These are phyloP conservation scores for Terfezia claveryi DNA, from an alignment of 495 filamentous ascomycete species.

Conservation along the genomic window DNA sequence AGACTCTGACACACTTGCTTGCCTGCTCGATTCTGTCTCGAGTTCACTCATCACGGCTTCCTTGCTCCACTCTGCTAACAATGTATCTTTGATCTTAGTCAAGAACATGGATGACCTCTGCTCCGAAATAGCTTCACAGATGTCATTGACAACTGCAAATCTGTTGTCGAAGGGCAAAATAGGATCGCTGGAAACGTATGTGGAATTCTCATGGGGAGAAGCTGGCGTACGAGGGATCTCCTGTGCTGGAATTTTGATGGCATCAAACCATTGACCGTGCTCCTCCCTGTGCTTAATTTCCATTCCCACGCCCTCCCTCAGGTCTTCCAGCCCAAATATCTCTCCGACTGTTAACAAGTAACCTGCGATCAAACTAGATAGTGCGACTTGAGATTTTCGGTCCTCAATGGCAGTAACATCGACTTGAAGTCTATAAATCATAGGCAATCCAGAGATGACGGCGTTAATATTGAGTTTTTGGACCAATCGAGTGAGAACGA, in stretches of 20 bases:
- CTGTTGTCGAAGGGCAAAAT: conserved; percentile 46
- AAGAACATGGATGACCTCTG: conserved; percentile 19
- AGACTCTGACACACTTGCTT: conserved; percentile 50
- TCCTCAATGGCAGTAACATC: conserved; percentile 46
- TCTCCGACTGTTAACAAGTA: conserved; percentile 64
- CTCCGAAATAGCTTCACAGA: conserved; percentile 26
- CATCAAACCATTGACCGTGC: conserved; percentile 53
- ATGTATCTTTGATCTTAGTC: conserved; percentile 39
- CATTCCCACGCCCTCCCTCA: conserved; percentile 45
- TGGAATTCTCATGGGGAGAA: neutral
- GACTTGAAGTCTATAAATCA: conserved; percentile 72
- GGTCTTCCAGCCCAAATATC: conserved; percentile 52
- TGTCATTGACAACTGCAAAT: conserved; percentile 40
- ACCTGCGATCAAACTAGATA: conserved; percentile 67
- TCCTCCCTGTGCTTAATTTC: conserved; percentile 53
- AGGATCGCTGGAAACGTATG: conserved; percentile 21
- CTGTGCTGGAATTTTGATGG: conserved; percentile 29
- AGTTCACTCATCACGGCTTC: conserved; percentile 44
- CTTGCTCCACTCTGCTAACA: conserved; percentile 57
- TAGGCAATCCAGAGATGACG: conserved; percentile 53
- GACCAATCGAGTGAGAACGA: conserved; percentile 48
- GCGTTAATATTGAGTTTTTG: conserved; percentile 68
- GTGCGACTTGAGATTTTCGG: conserved; percentile 41
- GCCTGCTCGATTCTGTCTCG: conserved; percentile 39
- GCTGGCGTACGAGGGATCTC: conserved; percentile 25